Percentiles rank a stretch among this genome's conserved stretches.
phyloP scores from a whole-genome alignment of 805 yeast species.

The Ogataea kodamae region DNA sequence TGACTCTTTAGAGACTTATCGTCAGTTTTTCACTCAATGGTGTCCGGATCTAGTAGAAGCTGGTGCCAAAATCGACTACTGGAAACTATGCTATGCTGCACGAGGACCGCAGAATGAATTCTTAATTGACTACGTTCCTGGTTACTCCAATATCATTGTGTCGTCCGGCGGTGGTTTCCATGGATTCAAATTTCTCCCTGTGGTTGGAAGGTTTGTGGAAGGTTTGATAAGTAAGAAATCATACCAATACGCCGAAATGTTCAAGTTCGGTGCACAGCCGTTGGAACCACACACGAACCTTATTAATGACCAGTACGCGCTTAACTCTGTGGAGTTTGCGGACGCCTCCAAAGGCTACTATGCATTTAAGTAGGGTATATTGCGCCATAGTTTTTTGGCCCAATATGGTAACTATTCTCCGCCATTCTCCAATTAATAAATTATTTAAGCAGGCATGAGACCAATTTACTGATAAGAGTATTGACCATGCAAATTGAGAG shows the following conservation, averaged over 20 bases:
- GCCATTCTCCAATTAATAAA: neutral
- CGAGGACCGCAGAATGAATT: constrained; percentile 13
- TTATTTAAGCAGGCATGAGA: constrained; percentile 1
- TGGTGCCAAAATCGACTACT: constrained; percentile 3
- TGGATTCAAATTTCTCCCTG: constrained; percentile 19
- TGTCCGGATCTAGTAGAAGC: constrained; percentile 4
- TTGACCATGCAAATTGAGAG: constrained; percentile 1
- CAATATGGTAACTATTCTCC: constrained; percentile 1
- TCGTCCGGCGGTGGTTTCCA: constrained; percentile 17
- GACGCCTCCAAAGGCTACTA: constrained; percentile 1
- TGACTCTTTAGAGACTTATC: constrained; percentile 10
- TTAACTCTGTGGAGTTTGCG: constrained; percentile 1
- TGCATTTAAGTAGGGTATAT: neutral
- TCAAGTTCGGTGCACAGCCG: constrained; percentile 10
- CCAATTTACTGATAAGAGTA: too few relatives aligned
- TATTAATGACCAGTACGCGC: constrained; percentile 1
- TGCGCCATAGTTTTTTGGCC: neutral
- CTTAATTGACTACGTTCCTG: constrained; percentile 15
- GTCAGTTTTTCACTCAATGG: constrained; percentile 8
- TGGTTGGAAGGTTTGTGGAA: constrained; percentile 19
- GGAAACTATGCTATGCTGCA: constrained; percentile 10
- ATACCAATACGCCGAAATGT: constrained; percentile 15
- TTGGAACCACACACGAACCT: neutral
- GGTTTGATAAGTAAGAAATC: constrained; percentile 8
- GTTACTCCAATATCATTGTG: constrained; percentile 10